These are phyloP conservation scores for Vachellia collinsii DNA, from an alignment of 306 rosid genomes.

Conservation along the genomic window DNA sequence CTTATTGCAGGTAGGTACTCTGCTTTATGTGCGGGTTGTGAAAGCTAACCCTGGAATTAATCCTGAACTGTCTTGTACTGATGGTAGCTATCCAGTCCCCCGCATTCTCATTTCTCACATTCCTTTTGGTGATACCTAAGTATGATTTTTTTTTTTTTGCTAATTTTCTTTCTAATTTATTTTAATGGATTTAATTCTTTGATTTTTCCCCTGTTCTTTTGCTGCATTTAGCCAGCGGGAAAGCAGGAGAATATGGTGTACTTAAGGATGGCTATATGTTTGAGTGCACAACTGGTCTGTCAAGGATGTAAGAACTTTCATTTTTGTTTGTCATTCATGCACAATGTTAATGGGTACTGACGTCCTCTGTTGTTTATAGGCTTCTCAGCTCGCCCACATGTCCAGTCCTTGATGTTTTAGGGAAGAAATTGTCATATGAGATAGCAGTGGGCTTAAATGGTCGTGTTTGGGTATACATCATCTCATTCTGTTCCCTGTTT, in stretches of 20 bases:
- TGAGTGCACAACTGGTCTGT: slow-evolving; percentile 82
- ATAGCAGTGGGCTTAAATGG: slow-evolving; percentile 86
- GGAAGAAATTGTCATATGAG: slow-evolving; percentile 91
- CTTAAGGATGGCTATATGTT: slow-evolving; percentile 88
- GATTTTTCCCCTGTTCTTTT: neutral
- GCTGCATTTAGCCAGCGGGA: slow-evolving; percentile 64
- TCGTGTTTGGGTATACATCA: slow-evolving; percentile 80
- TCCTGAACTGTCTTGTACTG: slow-evolving; percentile 90
- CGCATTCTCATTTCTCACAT: neutral
- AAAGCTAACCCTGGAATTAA: slow-evolving; percentile 87
- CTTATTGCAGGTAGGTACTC: slow-evolving; percentile 68
- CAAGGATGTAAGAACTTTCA: slow-evolving; percentile 66
- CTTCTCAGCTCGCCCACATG: slow-evolving; percentile 76
- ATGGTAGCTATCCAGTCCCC: slow-evolving; percentile 59
- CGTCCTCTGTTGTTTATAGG: slow-evolving; percentile 47
- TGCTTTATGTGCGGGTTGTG: slow-evolving; percentile 76
- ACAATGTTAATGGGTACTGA: slow-evolving; percentile 27
- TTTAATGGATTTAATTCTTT: neutral
- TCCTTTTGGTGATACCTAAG: neutral
- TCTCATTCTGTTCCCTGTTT: slow-evolving; percentile 17
- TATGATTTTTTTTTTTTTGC: neutral
- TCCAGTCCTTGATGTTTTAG: slow-evolving; percentile 81
- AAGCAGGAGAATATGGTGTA: slow-evolving; percentile 78
- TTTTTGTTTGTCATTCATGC: slow-evolving; percentile 10
- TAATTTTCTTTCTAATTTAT: neutral